Conservation (phyloP, 2,329 filamentous ascomycete genomes). For the Colletotrichum noveboracense region DNA sequence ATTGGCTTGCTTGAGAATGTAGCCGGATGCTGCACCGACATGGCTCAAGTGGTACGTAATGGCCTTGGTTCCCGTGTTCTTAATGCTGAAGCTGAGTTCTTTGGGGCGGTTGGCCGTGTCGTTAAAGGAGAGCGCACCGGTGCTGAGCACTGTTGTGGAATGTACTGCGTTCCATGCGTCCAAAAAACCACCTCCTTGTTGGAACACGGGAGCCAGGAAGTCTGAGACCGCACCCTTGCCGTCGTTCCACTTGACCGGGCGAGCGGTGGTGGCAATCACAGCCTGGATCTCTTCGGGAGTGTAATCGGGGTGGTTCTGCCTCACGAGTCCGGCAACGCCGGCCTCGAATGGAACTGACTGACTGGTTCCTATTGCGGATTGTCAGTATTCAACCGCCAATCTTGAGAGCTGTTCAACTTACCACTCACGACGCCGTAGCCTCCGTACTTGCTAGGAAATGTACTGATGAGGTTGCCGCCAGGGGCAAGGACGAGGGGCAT, state of each 20-base stretch:
- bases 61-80: conserved; percentile 34
- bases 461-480: conserved; percentile 48
- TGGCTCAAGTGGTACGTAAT: conserved; percentile 37
- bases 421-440: conserved; percentile 42
- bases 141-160: conserved; percentile 34
- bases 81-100: conserved; percentile 36
- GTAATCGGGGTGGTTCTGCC: conserved; percentile 22
- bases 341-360: conserved; percentile 49
- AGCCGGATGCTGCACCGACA: conserved; percentile 31
- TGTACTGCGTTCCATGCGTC: conserved; percentile 40
- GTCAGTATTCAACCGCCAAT: not conserved
- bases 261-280: conserved; percentile 29
- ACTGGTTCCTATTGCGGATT: conserved; percentile 41
- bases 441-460: conserved; percentile 25
- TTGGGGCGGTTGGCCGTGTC: conserved; percentile 40
- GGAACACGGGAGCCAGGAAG: conserved; percentile 33
- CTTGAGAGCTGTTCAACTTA: not conserved
- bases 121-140: conserved; percentile 41
- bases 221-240: not conserved
- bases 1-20: conserved; percentile 27
- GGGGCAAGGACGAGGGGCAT: conserved; percentile 44
- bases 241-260: conserved; percentile 25
- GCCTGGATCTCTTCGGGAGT: conserved; percentile 23
- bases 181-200: conserved; percentile 43
- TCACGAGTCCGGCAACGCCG: conserved; percentile 35